Percentiles rank a stretch among this genome's conserved stretches.
phyloP scores from a whole-genome alignment of 148 eudicot genomes.

The Fallopia convolvulus region DNA sequence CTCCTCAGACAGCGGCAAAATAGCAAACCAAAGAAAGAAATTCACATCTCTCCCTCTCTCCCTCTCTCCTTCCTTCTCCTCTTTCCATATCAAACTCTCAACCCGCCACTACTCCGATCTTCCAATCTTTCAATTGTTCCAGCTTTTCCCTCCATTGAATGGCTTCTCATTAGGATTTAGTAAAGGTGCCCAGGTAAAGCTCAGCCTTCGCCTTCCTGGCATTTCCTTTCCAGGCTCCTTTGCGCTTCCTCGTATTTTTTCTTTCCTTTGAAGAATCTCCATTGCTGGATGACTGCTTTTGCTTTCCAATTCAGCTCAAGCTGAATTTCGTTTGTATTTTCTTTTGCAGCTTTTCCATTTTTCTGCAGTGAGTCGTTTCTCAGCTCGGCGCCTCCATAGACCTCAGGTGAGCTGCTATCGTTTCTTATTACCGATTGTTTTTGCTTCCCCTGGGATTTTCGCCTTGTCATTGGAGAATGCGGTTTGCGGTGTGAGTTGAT shows the following conservation, averaged over 20 bases:
- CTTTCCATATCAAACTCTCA: slow-evolving; percentile 10
- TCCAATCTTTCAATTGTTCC: neutral
- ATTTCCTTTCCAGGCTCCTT: neutral
- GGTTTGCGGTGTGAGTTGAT: neutral
- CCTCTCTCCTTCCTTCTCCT: neutral
- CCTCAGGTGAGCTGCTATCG: neutral
- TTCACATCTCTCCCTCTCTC: neutral
- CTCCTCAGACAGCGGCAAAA: slow-evolving; percentile 9
- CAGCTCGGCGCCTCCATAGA: slow-evolving; percentile 4
- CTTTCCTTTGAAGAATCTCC: neutral
- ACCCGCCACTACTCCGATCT: neutral
- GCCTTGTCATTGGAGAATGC: neutral
- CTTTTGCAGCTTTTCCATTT: neutral
- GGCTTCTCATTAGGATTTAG: neutral
- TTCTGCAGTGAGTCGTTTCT: neutral
- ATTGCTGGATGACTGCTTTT: neutral
- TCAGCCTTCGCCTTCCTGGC: neutral
- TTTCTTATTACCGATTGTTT: neutral
- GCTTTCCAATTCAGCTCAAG: neutral
- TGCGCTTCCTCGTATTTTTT: neutral
- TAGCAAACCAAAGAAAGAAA: neutral
- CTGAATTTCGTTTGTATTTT: neutral
- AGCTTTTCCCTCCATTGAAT: neutral
- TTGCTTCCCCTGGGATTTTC: neutral
- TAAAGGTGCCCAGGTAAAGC: neutral